A percentile compares a stretch with the other conserved stretches of the same genome.
phyloP scores from a whole-genome alignment of 164 flowering plant genomes.

The Saururus chinensis region DNA sequence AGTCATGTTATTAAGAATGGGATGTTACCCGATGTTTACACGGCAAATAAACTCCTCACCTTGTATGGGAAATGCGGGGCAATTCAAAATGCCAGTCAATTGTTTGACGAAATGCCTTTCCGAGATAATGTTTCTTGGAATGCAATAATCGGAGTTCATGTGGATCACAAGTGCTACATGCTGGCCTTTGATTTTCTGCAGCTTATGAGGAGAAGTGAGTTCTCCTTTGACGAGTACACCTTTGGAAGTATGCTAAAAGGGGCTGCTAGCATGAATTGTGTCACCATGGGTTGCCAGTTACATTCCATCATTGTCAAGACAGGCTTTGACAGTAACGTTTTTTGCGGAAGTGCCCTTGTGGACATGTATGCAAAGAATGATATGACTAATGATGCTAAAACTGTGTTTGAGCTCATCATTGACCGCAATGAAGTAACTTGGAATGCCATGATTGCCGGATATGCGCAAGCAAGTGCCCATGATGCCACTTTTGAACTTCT shows the following conservation, averaged over 20 bases:
- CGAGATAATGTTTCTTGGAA: slow-evolving; percentile 80
- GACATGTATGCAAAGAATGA: slow-evolving; percentile 77
- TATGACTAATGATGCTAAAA: slow-evolving; percentile 44
- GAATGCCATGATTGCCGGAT: slow-evolving; percentile 67
- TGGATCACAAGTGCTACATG: slow-evolving; percentile 27
- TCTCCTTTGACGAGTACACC: slow-evolving; percentile 43
- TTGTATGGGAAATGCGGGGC: slow-evolving; percentile 34
- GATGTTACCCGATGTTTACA: slow-evolving; percentile 24
- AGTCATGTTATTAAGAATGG: slow-evolving; percentile 37
- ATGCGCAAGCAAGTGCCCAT: slow-evolving; percentile 28
- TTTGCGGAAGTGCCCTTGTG: slow-evolving; percentile 54
- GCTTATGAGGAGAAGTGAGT: slow-evolving; percentile 37
- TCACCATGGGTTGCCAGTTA: slow-evolving; percentile 40
- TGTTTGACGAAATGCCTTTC: slow-evolving; percentile 68
- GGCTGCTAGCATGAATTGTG: slow-evolving; percentile 18
- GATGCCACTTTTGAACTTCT: slow-evolving; percentile 37
- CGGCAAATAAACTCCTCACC: slow-evolving; percentile 43
- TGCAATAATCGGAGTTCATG: slow-evolving; percentile 55
- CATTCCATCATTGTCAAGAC: slow-evolving; percentile 46
- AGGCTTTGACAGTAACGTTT: slow-evolving; percentile 46
- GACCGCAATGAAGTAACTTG: slow-evolving; percentile 54
- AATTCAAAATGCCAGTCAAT: slow-evolving; percentile 25
- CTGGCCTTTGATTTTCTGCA: slow-evolving; percentile 30
- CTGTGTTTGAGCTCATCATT: slow-evolving; percentile 34
- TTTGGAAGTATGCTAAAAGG: slow-evolving; percentile 70